Base-by-base conservation (phyloP, 2,329 filamentous ascomycete species). In the Rhinocladiella similis region DNA sequence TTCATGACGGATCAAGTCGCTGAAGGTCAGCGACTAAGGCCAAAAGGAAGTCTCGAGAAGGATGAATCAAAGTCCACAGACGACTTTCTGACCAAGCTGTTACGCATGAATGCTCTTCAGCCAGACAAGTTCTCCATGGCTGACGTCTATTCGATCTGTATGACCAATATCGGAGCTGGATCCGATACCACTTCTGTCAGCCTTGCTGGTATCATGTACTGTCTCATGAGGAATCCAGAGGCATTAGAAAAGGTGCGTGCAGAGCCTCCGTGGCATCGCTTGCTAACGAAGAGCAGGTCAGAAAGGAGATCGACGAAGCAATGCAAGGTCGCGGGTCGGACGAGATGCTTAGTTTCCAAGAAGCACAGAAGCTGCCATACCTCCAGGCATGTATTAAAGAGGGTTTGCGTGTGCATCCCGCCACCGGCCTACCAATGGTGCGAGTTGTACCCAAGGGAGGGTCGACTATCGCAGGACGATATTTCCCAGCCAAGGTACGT, bases 111-210 rank as follows among this genome's bases (percentile, higher is more conserved):
- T 22, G 51, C 51, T 7, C 25, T 51, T 27, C 50, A 61, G 42
- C 59, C 59, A 7, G 55, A 52, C 10, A 72, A 75, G 45, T 65
- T 69, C 14, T 68, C 71, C 33, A 70, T 73, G 69, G 68, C 64
- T 1, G 39, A 46, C 2, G 57, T 60, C 20, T 46, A 42, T 41
- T 38, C 47, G n/a, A 49, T 51, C 10, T 55, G 54, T 22, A 58
- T 42, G 4, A 57, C 57, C 19, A 68, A 49, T 69, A 70, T 33
- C 38, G 60, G 56, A 88, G 89, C 90, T 0, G 89, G 89, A 2
- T 87, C 83, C 1, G 89, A 93, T 71, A 93, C 89, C 0, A 93
- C 89, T 0, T 88, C 87, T 33, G 91, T 92, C 67, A 84, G 82
- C 5, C 77, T 92, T 0, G 82, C 83, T 7, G 80, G 85, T 6